Base-by-base conservation (phyloP, 805 yeast genomes). In the Candida caryicola region DNA sequence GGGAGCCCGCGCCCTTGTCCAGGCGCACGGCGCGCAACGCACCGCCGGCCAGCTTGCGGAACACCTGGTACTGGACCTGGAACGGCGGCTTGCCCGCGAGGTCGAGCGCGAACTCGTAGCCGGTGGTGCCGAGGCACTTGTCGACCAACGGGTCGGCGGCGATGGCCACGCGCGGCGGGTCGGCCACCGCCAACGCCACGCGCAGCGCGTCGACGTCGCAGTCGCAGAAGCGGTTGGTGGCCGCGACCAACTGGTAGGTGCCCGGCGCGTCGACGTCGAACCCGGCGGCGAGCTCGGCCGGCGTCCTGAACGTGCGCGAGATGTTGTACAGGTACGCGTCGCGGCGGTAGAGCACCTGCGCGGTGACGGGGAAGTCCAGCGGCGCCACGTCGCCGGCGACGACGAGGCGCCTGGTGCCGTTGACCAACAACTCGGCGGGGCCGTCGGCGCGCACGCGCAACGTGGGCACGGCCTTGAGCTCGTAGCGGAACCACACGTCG, bases 51-150 rank as follows among this genome's bases (percentile, higher is more conserved):
- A 52, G 41, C 47, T 64, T 48, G 40, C 77, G 76, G 50, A 77
- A 84, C 10, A 82, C 79, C 31, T 74, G 72, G 43, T 82, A 81
- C 29, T 71, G 74, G 17, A 88, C 71, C 38, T 72, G 73, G 63
- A 84, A 93, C 1, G 98, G 97, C 0, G 95, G 85, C 19, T 81
- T 76, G 13, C 99, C 98, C 4, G 74, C 65, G 36, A 83, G 69
- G 0, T 73, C 60, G 41, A 90, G 69, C 35, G 82, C 85, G 42
- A 89, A 79, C 17, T 68, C 67, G 49, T 71, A 77, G 0, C 97
- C 99, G 6, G 88, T 81, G 31, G 89, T 87, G 0, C 99, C 99
- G 21, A 93, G 85, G 65, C 99, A 93, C 34, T 83, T 77, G 52
- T 91, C 98, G 17, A 79, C 69, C 2, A 91, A 78, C 2, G 91